A percentile compares a stretch with the other conserved stretches of the same genome.
phyloP scores from a whole-genome alignment of 228 moss, liverwort and hornwort genomes.

The Sphagnum magellanicum region DNA sequence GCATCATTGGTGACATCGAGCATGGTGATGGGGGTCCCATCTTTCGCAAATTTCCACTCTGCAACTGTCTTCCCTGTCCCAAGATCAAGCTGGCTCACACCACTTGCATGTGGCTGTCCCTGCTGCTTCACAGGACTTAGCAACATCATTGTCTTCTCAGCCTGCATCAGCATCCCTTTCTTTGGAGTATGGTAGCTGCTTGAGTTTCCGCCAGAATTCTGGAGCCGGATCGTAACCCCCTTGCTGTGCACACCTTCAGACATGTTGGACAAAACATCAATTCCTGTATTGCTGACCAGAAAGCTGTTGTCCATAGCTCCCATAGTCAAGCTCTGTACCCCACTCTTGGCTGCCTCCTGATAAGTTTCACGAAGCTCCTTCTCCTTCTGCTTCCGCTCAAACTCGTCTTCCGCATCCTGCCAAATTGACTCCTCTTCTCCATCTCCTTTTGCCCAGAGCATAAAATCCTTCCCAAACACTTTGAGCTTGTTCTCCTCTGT shows the following conservation, averaged over 20 bases:
- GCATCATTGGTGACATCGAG: conserved; percentile 76
- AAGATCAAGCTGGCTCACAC: conserved; percentile 91
- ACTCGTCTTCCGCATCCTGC: conserved; percentile 78
- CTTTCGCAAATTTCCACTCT: conserved; percentile 89
- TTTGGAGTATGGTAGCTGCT: conserved; percentile 70
- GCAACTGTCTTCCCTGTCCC: conserved; percentile 79
- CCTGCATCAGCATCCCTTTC: conserved; percentile 87
- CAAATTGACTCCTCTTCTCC: conserved; percentile 61
- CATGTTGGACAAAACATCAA: conserved; percentile 77
- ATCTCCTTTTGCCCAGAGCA: conserved; percentile 61
- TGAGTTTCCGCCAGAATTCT: conserved; percentile 13
- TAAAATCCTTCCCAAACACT: conserved; percentile 62
- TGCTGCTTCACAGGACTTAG: conserved; percentile 63
- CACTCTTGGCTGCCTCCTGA: conserved; percentile 59
- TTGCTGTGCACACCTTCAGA: conserved; percentile 69
- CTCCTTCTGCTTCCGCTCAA: conserved; percentile 64
- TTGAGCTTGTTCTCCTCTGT: conserved; percentile 63
- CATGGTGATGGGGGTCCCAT: conserved; percentile 81
- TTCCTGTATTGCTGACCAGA: conserved; percentile 72
- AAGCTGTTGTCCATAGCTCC: conserved; percentile 89
- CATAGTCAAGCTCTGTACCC: conserved; percentile 83
- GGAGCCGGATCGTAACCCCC: conserved; percentile 52
- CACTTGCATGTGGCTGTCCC: conserved; percentile 56
- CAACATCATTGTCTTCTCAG: conserved; percentile 86
- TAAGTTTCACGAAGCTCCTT: conserved; percentile 71